Evolutionary conservation across 2,329 filamentous ascomycete species (phyloP).

Genomic region (Fusarium burgessii): DNA sequence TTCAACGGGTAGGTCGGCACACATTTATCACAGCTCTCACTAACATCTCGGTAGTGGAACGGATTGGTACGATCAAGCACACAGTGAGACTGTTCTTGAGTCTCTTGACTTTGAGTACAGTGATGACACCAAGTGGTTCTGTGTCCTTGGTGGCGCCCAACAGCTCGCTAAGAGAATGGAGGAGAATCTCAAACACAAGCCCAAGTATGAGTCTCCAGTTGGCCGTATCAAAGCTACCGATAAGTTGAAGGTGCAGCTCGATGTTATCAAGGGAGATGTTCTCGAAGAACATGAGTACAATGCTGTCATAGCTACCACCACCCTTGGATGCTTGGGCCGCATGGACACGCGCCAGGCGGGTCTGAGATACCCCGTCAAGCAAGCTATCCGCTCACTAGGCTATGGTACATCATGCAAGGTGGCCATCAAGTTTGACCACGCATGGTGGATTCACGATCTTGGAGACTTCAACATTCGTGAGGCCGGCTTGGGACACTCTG

Average conservation of each 20-base stretch:
- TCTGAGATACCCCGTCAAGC: slow-evolving; percentile 9
- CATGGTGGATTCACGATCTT: slow-evolving; percentile 20
- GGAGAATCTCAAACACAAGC: neutral
- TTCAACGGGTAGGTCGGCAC: neutral
- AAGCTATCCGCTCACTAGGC: slow-evolving; percentile 15
- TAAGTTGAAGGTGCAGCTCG: neutral
- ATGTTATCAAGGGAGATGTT: neutral
- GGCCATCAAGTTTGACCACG: slow-evolving; percentile 10
- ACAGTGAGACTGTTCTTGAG: slow-evolving; percentile 14
- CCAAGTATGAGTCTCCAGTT: neutral
- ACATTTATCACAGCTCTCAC: accelerated
- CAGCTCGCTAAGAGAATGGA: slow-evolving; percentile 16
- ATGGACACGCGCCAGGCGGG: slow-evolving; percentile 9
- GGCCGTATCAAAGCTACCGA: neutral
- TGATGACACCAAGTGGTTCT: slow-evolving; percentile 3
- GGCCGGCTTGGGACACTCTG: slow-evolving; percentile 1
- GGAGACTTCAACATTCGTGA: neutral
- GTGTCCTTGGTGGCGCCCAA: slow-evolving; percentile 11
- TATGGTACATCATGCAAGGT: slow-evolving; percentile 15
- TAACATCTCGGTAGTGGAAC: neutral
- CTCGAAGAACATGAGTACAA: neutral
- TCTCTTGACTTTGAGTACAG: slow-evolving; percentile 8
- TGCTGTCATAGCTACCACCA: slow-evolving; percentile 1
- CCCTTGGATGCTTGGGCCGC: slow-evolving; percentile 3
- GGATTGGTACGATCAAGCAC: slow-evolving; percentile 20